A percentile compares a stretch with the other conserved stretches of the same genome.
Evolutionary conservation across 192 early-diverging fungal genomes (phyloP).

Genomic region (Geosiphon pyriformis): DNA sequence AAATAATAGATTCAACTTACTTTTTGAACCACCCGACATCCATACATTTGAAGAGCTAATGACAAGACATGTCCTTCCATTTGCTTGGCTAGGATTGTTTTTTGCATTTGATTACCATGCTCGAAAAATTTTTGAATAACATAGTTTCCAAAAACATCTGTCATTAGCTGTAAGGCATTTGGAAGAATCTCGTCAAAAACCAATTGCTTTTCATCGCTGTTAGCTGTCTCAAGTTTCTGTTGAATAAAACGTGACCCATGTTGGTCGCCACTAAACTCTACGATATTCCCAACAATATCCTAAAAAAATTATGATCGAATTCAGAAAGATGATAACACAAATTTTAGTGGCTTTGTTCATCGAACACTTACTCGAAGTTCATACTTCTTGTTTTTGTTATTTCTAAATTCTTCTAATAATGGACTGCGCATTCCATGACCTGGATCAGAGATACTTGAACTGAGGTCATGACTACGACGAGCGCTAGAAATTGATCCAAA

Average conservation of each 20-base stretch:
- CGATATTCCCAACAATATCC: slow-evolving; percentile 91
- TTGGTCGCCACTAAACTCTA: slow-evolving; percentile 98
- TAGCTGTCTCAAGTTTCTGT: slow-evolving; percentile 93
- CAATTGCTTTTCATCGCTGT: slow-evolving; percentile 89
- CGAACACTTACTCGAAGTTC: slow-evolving; percentile 68
- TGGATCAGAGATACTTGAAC: slow-evolving; percentile 35
- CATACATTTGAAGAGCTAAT: slow-evolving; percentile 98
- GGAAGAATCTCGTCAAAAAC: slow-evolving; percentile 96
- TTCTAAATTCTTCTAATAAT: slow-evolving; percentile 95
- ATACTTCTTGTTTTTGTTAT: slow-evolving; percentile 94
- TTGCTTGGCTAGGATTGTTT: slow-evolving; percentile 84
- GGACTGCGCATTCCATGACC: slow-evolving; percentile 70
- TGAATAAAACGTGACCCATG: slow-evolving; percentile 99
- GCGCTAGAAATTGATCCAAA: slow-evolving; percentile 24
- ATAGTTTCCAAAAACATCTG: slow-evolving; percentile 99
- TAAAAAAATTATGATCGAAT: slow-evolving; percentile 27
- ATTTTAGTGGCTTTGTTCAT: too few relatives aligned
- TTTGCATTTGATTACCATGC: slow-evolving; percentile 91
- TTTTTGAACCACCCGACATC: slow-evolving; percentile 98
- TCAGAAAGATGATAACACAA: slow-evolving; percentile 16
- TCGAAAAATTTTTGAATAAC: slow-evolving; percentile 99
- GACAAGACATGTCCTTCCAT: slow-evolving; percentile 96
- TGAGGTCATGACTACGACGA: slow-evolving; percentile 32
- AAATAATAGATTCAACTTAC: slow-evolving; percentile 23
- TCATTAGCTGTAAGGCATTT: slow-evolving; percentile 89